Evolutionary conservation across 108 stramenopile genomes (phyloP), one percentile per base, ranked within the genome.

Genomic region (Discostella stelligeroides): DNA sequence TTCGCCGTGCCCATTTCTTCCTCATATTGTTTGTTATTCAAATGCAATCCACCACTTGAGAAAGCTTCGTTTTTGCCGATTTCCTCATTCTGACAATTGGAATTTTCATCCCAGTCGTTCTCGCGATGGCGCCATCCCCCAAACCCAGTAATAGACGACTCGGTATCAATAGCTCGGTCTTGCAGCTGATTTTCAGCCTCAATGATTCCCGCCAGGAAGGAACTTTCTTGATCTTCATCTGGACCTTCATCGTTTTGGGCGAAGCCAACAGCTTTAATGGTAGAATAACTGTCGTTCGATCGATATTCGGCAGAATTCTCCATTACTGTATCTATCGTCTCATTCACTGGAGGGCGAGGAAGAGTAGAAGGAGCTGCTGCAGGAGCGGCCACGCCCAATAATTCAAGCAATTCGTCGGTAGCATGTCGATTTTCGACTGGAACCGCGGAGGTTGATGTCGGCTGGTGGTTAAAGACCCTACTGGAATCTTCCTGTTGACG

Each of bases 111-210:
- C 8, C 11, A n/a, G 25, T 28, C 10, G 18, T 17, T 46, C 43
- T 6, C 27, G n/a, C n/a, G n/a, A n/a, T n/a, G n/a, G n/a, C 30
- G 47, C 43, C 29, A 48, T 49, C 47, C 57, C 6, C 25, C 57
- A 4, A 39, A 58, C 34, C 57, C 34, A 39, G 38, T 7, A 41
- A 17, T 11, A 56, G 9, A 23, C 42, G 18, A 27, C 62, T n/a
- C 46, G 42, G 43, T 15, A 49, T 7, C 30, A 51, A 21, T 15
- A 14, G 25, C 48, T n/a, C 23, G n/a, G 48, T 64, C 48, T 17
- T 39, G 30, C 20, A 58, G 29, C 30, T 17, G 63, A 25, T 64
- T 28, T 38, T 64, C 63, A 5, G 63, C 63, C 30, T 51, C 30
- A 30, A 25, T 27, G 11, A 64, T 64, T 14, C 63, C 47, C n/a